Percentiles rank a stretch among this genome's conserved stretches.
Evolutionary conservation across 2,329 filamentous ascomycete genomes (phyloP).

Genomic region (Aspergillus neoniger): DNA sequence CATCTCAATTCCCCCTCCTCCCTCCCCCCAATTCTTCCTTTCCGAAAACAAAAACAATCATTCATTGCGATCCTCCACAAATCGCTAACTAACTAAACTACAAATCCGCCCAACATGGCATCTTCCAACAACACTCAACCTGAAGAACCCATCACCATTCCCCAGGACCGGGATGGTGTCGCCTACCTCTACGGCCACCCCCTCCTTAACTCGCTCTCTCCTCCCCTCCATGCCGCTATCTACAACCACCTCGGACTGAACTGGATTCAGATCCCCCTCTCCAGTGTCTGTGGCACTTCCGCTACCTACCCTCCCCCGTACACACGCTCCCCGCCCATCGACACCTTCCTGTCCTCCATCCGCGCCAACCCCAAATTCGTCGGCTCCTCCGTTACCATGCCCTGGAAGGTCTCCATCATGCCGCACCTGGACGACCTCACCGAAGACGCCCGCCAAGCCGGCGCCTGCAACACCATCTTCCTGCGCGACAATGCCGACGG

Average conservation of each 20-base stretch:
- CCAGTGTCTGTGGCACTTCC: conserved; percentile 33
- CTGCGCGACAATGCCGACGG: conserved; percentile 48
- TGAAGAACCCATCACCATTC: conserved; percentile 36
- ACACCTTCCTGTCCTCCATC: conserved; percentile 38
- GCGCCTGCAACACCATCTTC: conserved; percentile 80
- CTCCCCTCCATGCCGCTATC: conserved; percentile 56
- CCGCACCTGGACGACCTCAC: conserved; percentile 72
- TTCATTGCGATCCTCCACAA: not conserved
- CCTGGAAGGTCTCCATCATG: conserved; percentile 77
- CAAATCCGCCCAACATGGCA: conserved; percentile 24
- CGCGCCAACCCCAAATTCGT: conserved; percentile 43
- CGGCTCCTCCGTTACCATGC: conserved; percentile 79
- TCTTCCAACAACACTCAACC: conserved; percentile 17
- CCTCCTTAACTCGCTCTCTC: conserved; percentile 59
- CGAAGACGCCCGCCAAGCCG: conserved; percentile 70
- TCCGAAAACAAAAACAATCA: not conserved
- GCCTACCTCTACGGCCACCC: conserved; percentile 60
- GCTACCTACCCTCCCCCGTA: conserved; percentile 37
- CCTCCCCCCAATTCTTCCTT: not conserved
- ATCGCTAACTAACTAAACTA: not conserved
- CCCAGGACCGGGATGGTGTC: conserved; percentile 47
- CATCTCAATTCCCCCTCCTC: not conserved
- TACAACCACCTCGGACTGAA: conserved; percentile 54
- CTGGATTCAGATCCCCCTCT: conserved; percentile 55
- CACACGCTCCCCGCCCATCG: conserved; percentile 38